phyloP scores from a whole-genome alignment of 2,329 filamentous ascomycete genomes.

The Fusarium udum region DNA sequence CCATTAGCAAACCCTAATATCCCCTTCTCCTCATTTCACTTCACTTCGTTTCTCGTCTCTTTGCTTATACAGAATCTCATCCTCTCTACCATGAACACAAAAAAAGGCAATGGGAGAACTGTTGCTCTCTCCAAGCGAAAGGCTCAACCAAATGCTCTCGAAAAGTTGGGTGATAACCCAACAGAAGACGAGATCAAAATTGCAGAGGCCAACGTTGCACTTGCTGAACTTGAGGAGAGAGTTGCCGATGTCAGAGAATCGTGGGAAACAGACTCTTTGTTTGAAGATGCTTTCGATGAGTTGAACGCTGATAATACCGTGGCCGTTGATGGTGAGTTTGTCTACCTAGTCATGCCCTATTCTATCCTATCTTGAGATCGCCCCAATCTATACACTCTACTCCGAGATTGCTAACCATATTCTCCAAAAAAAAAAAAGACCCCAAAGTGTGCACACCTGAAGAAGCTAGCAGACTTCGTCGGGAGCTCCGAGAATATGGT shows the following conservation, averaged over 20 bases:
- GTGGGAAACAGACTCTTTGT: constrained; percentile 72
- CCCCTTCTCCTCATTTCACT: neutral
- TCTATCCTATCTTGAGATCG: neutral
- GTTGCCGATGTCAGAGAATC: constrained; percentile 62
- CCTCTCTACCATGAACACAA: constrained; percentile 43
- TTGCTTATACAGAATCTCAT: neutral
- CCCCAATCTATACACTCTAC: neutral
- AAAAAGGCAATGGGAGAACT: constrained; percentile 45
- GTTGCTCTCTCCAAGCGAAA: constrained; percentile 48
- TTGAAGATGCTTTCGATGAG: constrained; percentile 69
- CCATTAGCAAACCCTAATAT: neutral
- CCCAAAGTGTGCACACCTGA: constrained; percentile 70
- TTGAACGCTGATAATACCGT: constrained; percentile 62
- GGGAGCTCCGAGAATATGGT: constrained; percentile 79
- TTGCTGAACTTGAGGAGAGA: constrained; percentile 60
- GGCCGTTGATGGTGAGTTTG: constrained; percentile 55
- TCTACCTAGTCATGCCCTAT: constrained; percentile 15
- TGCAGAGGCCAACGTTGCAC: constrained; percentile 49
- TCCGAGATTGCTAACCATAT: constrained; percentile 8
- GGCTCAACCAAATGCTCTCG: constrained; percentile 49
- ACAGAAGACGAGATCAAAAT: constrained; percentile 50
- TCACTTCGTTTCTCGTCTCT: neutral
- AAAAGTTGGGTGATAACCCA: constrained; percentile 47
- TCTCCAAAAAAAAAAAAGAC: constrained; percentile 41
- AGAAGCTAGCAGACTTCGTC: constrained; percentile 74